Conservation (phyloP, 768 basidiomycete genomes). For the Asterophora parasitica region DNA sequence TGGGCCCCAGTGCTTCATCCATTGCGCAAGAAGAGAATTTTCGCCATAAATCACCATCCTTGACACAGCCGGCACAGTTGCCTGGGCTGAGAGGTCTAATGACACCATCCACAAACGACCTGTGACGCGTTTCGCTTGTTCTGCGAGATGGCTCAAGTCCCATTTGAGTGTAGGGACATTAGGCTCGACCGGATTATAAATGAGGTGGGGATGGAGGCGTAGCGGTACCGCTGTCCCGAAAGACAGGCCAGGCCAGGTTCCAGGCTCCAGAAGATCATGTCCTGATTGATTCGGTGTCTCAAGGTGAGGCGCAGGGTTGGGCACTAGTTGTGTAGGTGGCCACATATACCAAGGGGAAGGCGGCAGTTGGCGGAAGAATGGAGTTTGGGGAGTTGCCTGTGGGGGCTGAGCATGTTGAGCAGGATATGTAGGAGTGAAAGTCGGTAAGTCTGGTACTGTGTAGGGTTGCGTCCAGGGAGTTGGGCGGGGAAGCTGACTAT, state of each 20-base stretch:
- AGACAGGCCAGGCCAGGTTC: slow-evolving; percentile 20
- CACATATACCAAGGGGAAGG: no score
- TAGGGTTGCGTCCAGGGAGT: no score
- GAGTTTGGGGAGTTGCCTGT: no score
- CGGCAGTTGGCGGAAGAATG: no score
- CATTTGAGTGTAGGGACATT: slow-evolving; percentile 32
- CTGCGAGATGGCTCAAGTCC: slow-evolving; percentile 37
- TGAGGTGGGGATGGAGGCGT: slow-evolving; percentile 27
- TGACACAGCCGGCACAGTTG: slow-evolving; percentile 25
- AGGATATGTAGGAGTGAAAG: no score
- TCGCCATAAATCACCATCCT: slow-evolving; percentile 36
- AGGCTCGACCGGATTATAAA: slow-evolving; percentile 35
- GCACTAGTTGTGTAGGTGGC: no score
- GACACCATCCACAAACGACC: slow-evolving; percentile 24
- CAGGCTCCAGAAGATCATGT: slow-evolving; percentile 15
- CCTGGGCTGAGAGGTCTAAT: slow-evolving; percentile 27
- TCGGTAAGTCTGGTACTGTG: no score
- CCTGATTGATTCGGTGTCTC: no score
- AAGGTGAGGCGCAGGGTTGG: no score
- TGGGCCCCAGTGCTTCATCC: slow-evolving; percentile 48
- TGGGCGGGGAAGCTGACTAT: no score
- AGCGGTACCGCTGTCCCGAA: slow-evolving; percentile 18
- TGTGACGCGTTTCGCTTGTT: slow-evolving; percentile 29
- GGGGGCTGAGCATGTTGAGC: no score
- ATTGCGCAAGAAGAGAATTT: slow-evolving; percentile 31